Percentiles rank a stretch among this genome's conserved stretches.
Conservation (phyloP, 2,329 filamentous ascomycete species). For the Xylariaceae sp. region DNA sequence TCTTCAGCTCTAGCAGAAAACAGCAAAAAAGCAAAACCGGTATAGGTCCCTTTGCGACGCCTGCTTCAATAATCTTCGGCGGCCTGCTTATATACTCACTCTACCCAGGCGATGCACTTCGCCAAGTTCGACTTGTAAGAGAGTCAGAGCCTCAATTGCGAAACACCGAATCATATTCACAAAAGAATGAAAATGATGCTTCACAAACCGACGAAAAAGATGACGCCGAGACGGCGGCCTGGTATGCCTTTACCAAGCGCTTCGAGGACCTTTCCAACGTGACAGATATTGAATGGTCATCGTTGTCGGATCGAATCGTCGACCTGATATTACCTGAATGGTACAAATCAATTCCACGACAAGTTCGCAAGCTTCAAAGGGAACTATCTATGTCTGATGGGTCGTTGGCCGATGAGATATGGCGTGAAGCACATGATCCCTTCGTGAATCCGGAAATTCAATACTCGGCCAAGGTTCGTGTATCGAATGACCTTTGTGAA, state of each 20-base stretch:
- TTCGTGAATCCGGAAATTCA: conserved; percentile 85
- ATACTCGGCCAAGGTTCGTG: conserved; percentile 80
- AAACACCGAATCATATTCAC: conserved; percentile 23
- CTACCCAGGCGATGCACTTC: conserved; percentile 48
- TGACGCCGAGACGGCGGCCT: conserved; percentile 46
- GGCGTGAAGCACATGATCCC: conserved; percentile 87
- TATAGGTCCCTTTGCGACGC: conserved; percentile 39
- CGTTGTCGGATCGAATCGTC: conserved; percentile 65
- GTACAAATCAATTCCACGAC: conserved; percentile 77
- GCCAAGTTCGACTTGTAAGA: conserved; percentile 30
- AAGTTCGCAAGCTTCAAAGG: conserved; percentile 81
- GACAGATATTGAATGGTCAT: conserved; percentile 62
- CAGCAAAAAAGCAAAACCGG: conserved; percentile 32
- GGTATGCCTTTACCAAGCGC: conserved; percentile 54
- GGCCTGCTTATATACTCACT: conserved; percentile 48
- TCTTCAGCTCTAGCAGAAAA: conserved; percentile 36
- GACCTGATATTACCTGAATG: conserved; percentile 81
- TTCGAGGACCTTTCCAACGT: conserved; percentile 62
- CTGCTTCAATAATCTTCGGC: conserved; percentile 43
- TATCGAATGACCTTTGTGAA: conserved; percentile 80
- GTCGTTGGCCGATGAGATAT: conserved; percentile 90
- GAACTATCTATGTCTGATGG: conserved; percentile 89
- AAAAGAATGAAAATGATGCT: background rate
- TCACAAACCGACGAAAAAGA: conserved; percentile 7
- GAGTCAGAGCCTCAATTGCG: conserved; percentile 21